Base-by-base conservation (phyloP, 2,329 filamentous ascomycete species). In the Neofusicoccum ribis region DNA sequence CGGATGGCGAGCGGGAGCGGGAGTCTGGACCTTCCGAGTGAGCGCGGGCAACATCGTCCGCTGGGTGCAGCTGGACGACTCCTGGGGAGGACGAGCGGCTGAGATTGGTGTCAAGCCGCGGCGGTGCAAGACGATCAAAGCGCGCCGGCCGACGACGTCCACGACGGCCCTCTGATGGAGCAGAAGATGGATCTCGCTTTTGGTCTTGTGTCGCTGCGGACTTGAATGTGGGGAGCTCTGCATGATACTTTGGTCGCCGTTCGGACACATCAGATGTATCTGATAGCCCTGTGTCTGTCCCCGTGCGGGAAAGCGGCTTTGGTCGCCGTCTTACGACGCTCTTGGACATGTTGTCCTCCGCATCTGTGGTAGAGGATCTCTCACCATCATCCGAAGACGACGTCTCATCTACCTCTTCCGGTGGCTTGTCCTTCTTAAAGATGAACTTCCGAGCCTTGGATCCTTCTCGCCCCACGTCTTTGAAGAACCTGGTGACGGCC, bases 401-500 rank as follows among this genome's bases (percentile, higher is more conserved):
- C 3, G 12, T 60, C 44, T 51, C 59, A 23, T 80, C 78, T 12
- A 47, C 36, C 46, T 65, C 56, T 20, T 78, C 75, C 56, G 69
- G 71, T 37, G 72, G 75, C 23, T 77, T 72, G 37, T 89, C 87
- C 70, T 84, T 86, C 69, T 83, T 85, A 75, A 87, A 81, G 23
- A 89, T 84, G 49, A 85, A 81, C 58, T 87, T 86, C 15, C 86
- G 85, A 39, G 89, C 83, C 70, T 85, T 86, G 0, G 85, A 84
- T 7, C 88, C 83, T 70, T 89, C 88, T 67, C 82, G 83, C n/a
- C 86, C 84, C 2, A 96, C 85, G 36, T 92, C 84, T 36, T 87
- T 94, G 78, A 97, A 90, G 54, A 97, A 89, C 6, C 89, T 88
- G 47, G 89, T 86, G 8, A 92, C 82, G 41, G 86, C 87, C 9